A percentile compares a stretch with the other conserved stretches of the same genome.
These are phyloP conservation scores for Cyberlindnera nakhonratchasimensis DNA, from an alignment of 805 yeast genomes.

Conservation along the genomic window DNA sequence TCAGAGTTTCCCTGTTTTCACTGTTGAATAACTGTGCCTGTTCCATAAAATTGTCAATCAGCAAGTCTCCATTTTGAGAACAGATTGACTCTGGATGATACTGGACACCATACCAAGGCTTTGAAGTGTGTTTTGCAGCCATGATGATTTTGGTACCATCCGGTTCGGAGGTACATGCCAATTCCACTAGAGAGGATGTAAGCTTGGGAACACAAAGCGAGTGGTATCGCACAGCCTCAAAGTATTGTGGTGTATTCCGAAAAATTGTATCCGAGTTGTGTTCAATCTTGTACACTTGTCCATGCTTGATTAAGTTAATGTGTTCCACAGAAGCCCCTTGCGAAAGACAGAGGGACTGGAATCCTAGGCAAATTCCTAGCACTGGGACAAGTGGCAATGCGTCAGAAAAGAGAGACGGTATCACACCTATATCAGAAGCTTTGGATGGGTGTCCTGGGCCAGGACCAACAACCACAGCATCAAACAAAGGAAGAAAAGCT, in stretches of 20 bases:
- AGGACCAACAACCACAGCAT: constrained; percentile 86
- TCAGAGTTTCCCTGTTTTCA: constrained; percentile 21
- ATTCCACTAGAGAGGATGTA: constrained; percentile 41
- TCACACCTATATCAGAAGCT: constrained; percentile 66
- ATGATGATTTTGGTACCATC: constrained; percentile 48
- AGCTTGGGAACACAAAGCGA: constrained; percentile 56
- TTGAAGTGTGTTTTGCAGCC: constrained; percentile 64
- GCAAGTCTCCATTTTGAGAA: constrained; percentile 57
- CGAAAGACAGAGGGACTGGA: constrained; percentile 71
- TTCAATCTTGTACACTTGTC: constrained; percentile 58
- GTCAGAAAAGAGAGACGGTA: constrained; percentile 50
- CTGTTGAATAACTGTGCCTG: constrained; percentile 27
- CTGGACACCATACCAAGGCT: constrained; percentile 90
- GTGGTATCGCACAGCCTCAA: constrained; percentile 83
- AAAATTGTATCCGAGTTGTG: constrained; percentile 38
- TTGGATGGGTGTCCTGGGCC: constrained; percentile 91
- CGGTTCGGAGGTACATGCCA: constrained; percentile 51
- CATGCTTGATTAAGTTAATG: constrained; percentile 69
- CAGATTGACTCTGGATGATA: constrained; percentile 97
- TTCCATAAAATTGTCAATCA: constrained; percentile 55
- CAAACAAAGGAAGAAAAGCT: constrained; percentile 48
- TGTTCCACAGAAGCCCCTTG: constrained; percentile 55
- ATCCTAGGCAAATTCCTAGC: constrained; percentile 90
- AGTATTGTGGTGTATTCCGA: constrained; percentile 36
- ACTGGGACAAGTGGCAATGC: constrained; percentile 48